A percentile compares a stretch with the other conserved stretches of the same genome.
Evolutionary conservation across 495 filamentous ascomycete genomes (phyloP).

Genomic region (Penicillium daleae): DNA sequence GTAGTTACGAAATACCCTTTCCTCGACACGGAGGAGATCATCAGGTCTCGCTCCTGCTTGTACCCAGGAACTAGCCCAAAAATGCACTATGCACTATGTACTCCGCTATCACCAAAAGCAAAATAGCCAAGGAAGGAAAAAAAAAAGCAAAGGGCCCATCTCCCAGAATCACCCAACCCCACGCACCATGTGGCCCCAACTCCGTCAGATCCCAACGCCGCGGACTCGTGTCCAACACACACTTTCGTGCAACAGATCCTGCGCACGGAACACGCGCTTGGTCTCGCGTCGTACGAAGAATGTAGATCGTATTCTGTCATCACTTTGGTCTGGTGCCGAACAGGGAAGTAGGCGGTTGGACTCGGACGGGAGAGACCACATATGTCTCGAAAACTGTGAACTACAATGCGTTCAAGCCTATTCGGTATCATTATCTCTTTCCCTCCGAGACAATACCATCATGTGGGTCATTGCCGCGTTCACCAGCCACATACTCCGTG

Average conservation of each 20-base stretch:
- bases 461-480: not conserved
- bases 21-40: not conserved
- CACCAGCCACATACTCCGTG: not conserved
- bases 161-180: not conserved
- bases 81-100: not conserved
- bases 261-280: constrained; percentile 10
- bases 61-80: not conserved
- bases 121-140: not conserved
- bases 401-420: not conserved
- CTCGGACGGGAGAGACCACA: not conserved
- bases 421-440: not conserved
- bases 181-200: constrained; percentile 19
- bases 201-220: not conserved
- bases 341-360: not conserved
- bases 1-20: too few species aligned
- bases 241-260: constrained; percentile 13
- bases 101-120: constrained; percentile 4
- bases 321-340: not conserved
- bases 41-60: not conserved
- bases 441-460: not conserved
- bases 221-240: constrained; percentile 18
- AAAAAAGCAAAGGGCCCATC: not conserved
- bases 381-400: not conserved
- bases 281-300: constrained; percentile 17
- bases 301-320: constrained; percentile 19